Percentiles rank a stretch among this genome's conserved stretches.
Evolutionary conservation across 192 early-diverging fungal genomes (phyloP).

Genomic region (Mortierella hygrophila): DNA sequence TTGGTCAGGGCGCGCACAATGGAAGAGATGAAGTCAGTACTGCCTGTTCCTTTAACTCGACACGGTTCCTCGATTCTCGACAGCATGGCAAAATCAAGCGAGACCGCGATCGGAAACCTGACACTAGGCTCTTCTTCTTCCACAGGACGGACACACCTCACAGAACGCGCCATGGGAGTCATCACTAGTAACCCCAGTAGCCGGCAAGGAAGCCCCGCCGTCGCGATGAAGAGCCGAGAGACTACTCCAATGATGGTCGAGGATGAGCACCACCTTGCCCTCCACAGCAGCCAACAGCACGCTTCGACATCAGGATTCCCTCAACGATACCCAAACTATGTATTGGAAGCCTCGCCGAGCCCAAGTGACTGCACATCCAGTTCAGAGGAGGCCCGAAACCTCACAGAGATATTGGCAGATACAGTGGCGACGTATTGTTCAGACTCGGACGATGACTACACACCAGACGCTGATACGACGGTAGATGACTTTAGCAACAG

Average conservation of each 20-base stretch:
- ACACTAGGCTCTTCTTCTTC: slow-evolving; percentile 7
- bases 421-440: background rate
- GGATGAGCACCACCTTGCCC: slow-evolving; percentile 1
- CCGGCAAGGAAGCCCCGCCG: slow-evolving; percentile 39
- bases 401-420: background rate
- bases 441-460: slow-evolving; percentile 31
- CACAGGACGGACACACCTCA: background rate
- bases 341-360: background rate
- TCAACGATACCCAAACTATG: background rate
- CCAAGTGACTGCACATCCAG: slow-evolving; percentile 12
- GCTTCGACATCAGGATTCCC: background rate
- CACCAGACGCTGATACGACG: slow-evolving; percentile 19
- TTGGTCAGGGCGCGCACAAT: slow-evolving; percentile 18
- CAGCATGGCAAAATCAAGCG: slow-evolving; percentile 1
- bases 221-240: background rate
- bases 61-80: background rate
- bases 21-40: slow-evolving; percentile 25
- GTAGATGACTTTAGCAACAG: slow-evolving; percentile 18
- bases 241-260: background rate
- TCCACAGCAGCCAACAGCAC: background rate
- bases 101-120: slow-evolving; percentile 27
- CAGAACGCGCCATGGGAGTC: slow-evolving; percentile 28
- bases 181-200: slow-evolving; percentile 29
- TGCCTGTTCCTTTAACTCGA: background rate
- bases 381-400: background rate